Percentiles rank a stretch among this genome's conserved stretches.
These are phyloP conservation scores for Acacia acuminata DNA, from an alignment of 306 rosid species.

Conservation along the genomic window DNA sequence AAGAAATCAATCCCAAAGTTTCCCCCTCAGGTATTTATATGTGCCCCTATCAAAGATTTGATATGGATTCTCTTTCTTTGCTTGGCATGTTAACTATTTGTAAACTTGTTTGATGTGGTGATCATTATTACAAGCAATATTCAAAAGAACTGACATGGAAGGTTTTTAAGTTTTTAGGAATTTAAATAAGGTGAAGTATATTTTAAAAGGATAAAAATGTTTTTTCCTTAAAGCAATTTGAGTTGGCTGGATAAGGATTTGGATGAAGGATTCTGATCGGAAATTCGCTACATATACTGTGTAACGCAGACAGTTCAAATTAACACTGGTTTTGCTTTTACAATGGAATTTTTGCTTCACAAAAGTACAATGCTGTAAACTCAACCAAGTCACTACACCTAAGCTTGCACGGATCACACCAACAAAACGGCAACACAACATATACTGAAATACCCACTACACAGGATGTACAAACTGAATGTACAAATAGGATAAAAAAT, in stretches of 20 bases:
- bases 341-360: not conserved
- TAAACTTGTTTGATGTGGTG: not conserved
- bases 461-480: not conserved
- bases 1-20: constrained; percentile 27
- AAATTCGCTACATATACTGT: no score
- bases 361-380: not conserved
- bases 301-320: not conserved
- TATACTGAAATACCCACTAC: not conserved
- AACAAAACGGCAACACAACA: not conserved
- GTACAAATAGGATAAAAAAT: not conserved
- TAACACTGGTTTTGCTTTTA: not conserved
- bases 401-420: not conserved
- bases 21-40: constrained; percentile 45
- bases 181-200: not conserved
- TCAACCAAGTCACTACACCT: not conserved
- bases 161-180: not conserved
- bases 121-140: not conserved
- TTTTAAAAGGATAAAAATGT: not conserved
- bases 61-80: not conserved
- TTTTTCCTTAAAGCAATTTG: not conserved
- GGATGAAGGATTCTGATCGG: not conserved
- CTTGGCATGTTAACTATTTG: not conserved
- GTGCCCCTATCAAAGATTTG: no score
- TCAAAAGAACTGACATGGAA: not conserved
- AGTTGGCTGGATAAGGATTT: not conserved